A percentile compares a stretch with the other conserved stretches of the same genome.
Conservation (phyloP, 768 basidiomycete species). For the Russula ochroleuca region DNA sequence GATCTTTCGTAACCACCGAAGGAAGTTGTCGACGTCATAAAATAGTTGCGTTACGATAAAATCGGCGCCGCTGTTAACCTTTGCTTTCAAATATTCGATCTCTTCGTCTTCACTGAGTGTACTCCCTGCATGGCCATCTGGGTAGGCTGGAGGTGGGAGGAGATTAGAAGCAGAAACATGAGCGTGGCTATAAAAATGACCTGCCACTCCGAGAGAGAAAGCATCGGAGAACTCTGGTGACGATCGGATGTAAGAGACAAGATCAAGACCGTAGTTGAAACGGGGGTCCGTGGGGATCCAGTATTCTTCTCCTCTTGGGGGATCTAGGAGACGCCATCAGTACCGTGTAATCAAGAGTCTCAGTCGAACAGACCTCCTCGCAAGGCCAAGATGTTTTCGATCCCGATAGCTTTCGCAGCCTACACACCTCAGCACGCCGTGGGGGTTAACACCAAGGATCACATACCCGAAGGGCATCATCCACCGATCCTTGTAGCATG, state of each 20-base stretch:
- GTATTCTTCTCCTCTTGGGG: slow-evolving; percentile 89
- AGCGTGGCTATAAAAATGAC: slow-evolving; percentile 38
- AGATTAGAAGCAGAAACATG: slow-evolving; percentile 11
- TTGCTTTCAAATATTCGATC: slow-evolving; percentile 70
- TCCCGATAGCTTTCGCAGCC: slow-evolving; percentile 76
- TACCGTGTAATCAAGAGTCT: background rate
- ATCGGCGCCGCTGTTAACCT: slow-evolving; percentile 92
- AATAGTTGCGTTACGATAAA: slow-evolving; percentile 96
- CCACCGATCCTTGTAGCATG: slow-evolving; percentile 85
- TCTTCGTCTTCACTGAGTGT: slow-evolving; percentile 54
- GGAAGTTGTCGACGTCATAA: slow-evolving; percentile 88
- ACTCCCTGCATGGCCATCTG: slow-evolving; percentile 78
- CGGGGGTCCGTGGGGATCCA: slow-evolving; percentile 83
- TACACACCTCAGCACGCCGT: slow-evolving; percentile 30
- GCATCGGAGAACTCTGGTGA: slow-evolving; percentile 70
- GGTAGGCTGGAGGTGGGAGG: slow-evolving; percentile 59
- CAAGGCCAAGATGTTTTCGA: slow-evolving; percentile 87
- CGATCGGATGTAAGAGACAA: slow-evolving; percentile 86
- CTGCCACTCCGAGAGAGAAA: slow-evolving; percentile 95
- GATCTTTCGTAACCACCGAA: slow-evolving; percentile 71
- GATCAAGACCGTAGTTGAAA: slow-evolving; percentile 80
- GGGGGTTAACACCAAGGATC: slow-evolving; percentile 16
- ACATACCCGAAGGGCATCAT: slow-evolving; percentile 76
- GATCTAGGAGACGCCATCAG: slow-evolving; percentile 49
- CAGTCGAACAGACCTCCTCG: slow-evolving; percentile 64